Evolutionary conservation across 1,139 yeast genomes (phyloP).

Genomic region (Hyphopichia buzzinii): DNA sequence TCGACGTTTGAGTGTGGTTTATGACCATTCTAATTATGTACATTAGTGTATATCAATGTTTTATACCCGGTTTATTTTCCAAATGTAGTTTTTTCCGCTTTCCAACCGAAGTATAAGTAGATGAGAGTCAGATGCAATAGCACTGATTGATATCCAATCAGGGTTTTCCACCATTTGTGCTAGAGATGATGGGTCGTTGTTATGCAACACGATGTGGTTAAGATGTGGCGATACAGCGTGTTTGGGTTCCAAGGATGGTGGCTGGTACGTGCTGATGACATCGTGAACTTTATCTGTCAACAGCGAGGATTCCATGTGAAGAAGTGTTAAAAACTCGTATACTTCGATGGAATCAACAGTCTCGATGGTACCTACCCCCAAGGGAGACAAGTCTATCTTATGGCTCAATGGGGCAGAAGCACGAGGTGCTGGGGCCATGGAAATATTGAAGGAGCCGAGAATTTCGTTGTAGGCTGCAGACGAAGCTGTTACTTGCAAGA

Average conservation of each 20-base stretch:
- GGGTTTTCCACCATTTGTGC: not conserved
- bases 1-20: too few relatives aligned
- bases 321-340: slow-evolving; percentile 19
- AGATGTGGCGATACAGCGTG: not conserved
- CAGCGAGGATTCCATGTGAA: slow-evolving; percentile 16
- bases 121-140: not conserved
- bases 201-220: not conserved
- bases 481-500: not conserved
- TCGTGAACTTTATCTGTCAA: slow-evolving; percentile 11
- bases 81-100: not conserved
- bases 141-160: not conserved
- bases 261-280: slow-evolving; percentile 14
- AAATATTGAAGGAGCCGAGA: not conserved
- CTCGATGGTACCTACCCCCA: not conserved
- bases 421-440: too few relatives aligned
- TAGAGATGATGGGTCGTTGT: not conserved
- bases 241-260: slow-evolving; percentile 6
- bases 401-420: not conserved
- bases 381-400: not conserved
- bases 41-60: not conserved
- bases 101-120: not conserved
- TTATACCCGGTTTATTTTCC: not conserved
- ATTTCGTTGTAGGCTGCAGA: not conserved
- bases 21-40: too few relatives aligned
- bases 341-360: slow-evolving; percentile 1